phyloP scores from a whole-genome alignment of 768 basidiomycete genomes.

The Termitomyces sp. region DNA sequence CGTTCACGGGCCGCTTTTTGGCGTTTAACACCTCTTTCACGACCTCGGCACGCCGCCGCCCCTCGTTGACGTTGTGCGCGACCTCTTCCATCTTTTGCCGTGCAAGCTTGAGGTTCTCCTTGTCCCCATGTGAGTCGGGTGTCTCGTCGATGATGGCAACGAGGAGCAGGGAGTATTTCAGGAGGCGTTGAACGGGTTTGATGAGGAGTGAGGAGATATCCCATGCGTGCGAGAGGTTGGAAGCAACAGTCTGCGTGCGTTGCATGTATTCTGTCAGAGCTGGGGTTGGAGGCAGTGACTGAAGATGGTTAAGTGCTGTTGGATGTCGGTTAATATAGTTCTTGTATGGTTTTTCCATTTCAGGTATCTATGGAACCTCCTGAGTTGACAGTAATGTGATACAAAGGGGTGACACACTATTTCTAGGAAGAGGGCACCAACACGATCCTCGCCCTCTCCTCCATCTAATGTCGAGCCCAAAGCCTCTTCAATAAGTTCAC shows the following conservation, averaged over 20 bases:
- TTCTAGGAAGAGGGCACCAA: conserved; percentile 70
- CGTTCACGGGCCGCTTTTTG: conserved; percentile 39
- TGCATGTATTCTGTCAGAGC: conserved; percentile 65
- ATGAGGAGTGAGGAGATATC: conserved; percentile 93
- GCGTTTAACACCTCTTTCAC: conserved; percentile 68
- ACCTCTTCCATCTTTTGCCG: conserved; percentile 66
- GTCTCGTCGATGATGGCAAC: conserved; percentile 75
- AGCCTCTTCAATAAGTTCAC: conserved; percentile 62
- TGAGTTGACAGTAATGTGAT: conserved; percentile 9
- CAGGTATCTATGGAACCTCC: conserved; percentile 50
- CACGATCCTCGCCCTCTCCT: conserved; percentile 64
- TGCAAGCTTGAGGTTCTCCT: conserved; percentile 52
- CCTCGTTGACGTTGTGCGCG: conserved; percentile 77
- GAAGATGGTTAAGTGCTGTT: conserved; percentile 67
- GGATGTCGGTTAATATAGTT: conserved; percentile 81
- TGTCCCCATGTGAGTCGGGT: conserved; percentile 65
- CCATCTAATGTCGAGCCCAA: conserved; percentile 62
- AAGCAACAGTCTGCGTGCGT: conserved; percentile 64
- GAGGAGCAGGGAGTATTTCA: conserved; percentile 92
- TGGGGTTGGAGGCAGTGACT: conserved; percentile 42
- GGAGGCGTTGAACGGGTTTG: conserved; percentile 94
- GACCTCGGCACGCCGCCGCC: conserved; percentile 71
- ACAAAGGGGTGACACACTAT: conserved; percentile 39
- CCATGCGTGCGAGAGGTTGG: conserved; percentile 81
- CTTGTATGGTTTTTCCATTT: conserved; percentile 71